Evolutionary conservation across 768 basidiomycete species (phyloP).

Genomic region (Thelephora aurantiotincta): DNA sequence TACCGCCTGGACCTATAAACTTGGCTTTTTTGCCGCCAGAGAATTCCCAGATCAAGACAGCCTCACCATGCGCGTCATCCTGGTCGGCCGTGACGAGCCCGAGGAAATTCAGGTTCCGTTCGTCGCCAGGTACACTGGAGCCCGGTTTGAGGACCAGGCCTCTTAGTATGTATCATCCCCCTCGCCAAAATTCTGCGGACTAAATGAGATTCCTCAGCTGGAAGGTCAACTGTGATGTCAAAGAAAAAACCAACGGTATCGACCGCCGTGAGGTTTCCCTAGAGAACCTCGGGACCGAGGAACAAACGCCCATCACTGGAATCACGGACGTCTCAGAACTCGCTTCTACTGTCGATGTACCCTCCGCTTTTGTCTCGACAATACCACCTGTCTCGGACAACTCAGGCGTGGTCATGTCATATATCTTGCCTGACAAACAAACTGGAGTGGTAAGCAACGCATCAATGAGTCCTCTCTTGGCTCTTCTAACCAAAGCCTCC

Average conservation of each 20-base stretch:
- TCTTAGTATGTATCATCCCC: conserved; percentile 31
- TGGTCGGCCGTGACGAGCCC: conserved; percentile 27
- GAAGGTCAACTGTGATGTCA: conserved; percentile 43
- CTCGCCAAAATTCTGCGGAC: not conserved
- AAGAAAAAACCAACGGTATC: conserved; percentile 34
- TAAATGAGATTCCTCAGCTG: conserved; percentile 35
- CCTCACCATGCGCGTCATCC: conserved; percentile 32
- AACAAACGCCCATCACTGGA: conserved; percentile 5
- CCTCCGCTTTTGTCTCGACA: conserved; percentile 31
- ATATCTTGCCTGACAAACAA: conserved; percentile 36
- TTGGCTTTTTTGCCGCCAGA: no score
- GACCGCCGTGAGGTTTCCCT: conserved; percentile 22
- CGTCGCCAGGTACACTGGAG: conserved; percentile 31
- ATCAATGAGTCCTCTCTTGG: not conserved
- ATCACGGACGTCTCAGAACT: conserved; percentile 28
- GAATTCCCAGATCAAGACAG: no score
- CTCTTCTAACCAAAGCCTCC: not conserved
- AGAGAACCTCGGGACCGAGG: conserved; percentile 9
- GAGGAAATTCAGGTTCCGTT: conserved; percentile 42
- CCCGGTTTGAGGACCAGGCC: conserved; percentile 31
- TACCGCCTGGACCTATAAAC: no score
- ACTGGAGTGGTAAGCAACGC: conserved; percentile 39
- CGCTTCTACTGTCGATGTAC: conserved; percentile 28
- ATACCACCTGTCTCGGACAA: conserved; percentile 31
- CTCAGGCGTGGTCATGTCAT: conserved; percentile 39